Evolutionary conservation across 495 filamentous ascomycete genomes (phyloP), one percentile per base, ranked within the genome.

Genomic region (Hypoxylon crocopeplum): DNA sequence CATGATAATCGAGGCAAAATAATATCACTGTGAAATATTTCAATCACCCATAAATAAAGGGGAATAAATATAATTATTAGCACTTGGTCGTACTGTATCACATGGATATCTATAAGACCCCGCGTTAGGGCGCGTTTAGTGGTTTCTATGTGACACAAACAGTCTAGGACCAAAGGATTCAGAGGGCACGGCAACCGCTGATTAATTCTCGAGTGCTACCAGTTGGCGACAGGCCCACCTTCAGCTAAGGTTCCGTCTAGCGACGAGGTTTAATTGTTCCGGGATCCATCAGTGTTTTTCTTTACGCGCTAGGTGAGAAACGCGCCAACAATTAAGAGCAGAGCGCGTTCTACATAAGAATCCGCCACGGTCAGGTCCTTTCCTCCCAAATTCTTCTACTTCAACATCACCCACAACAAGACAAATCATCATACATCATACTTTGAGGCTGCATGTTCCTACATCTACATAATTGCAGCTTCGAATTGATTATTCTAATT

Each of bases 301-400:
- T 54, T 54, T 50, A 59, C 60, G 45, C 60, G 60, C 60, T 59
- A 64, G 32, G 6, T 34, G n/a, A 22, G 32, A 41, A 52, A 64
- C 60, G 60, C 60, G 60, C 55, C 25, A 34, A n/a, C 32, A 49
- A 53, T 40, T 58, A n/a, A 15, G 33, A 34, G 8, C 21, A 41
- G 15, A 25, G n/a, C 60, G 60, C 60, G 60, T 59, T 70, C 58
- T 66, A 60, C 62, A 57, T 66, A 68, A 68, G 63, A 66, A 59
- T 50, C 56, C 51, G 44, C 53, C 38, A 17, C 12, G 12, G 6
- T 34, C 32, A 34, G 12, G 5, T 54, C 19, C 30, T 45, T 51
- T n/a, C 20, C 55, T 54, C 52, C 39, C 48, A 36, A 63, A 64
- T 45, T 27, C 39, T 54, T 19, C 64, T 50, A 49, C 47, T 46